Conservation (phyloP, 192 early-diverging fungal genomes). For the Funneliformis geosporum region DNA sequence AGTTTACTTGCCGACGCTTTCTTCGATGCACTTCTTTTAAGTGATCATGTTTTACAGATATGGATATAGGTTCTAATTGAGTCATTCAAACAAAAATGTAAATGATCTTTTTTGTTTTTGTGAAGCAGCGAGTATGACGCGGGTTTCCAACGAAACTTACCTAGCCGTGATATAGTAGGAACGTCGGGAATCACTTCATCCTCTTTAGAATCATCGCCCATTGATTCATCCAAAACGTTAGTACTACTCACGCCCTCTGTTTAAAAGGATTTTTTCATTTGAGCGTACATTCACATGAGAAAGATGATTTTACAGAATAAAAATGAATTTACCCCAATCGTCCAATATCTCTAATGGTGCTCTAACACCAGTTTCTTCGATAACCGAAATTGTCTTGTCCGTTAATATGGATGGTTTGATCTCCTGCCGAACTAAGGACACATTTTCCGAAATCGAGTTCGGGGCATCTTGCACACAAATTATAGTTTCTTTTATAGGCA, state of each 20-base stretch:
- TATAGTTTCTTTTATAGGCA: neutral
- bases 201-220: neutral
- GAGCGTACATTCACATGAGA: neutral
- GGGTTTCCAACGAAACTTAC: neutral
- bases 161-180: neutral
- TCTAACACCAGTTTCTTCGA: constrained; percentile 26
- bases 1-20: neutral
- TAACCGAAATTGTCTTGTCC: constrained; percentile 6
- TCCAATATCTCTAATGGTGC: constrained; percentile 22
- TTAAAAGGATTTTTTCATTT: neutral
- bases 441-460: neutral
- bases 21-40: constrained; percentile 15
- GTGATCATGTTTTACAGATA: constrained; percentile 13
- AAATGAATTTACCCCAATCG: constrained; percentile 20
- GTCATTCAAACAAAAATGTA: neutral
- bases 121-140: too few species aligned
- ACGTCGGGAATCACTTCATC: neutral
- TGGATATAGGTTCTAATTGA: constrained; percentile 3
- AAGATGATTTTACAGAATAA: neutral
- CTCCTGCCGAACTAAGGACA: neutral
- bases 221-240: neutral
- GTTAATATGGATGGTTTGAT: neutral
- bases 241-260: neutral
- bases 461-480: neutral
- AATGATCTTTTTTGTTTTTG: neutral